Base-by-base conservation (phyloP, 2,329 filamentous ascomycete genomes). In the Cladorrhinum sp. region DNA sequence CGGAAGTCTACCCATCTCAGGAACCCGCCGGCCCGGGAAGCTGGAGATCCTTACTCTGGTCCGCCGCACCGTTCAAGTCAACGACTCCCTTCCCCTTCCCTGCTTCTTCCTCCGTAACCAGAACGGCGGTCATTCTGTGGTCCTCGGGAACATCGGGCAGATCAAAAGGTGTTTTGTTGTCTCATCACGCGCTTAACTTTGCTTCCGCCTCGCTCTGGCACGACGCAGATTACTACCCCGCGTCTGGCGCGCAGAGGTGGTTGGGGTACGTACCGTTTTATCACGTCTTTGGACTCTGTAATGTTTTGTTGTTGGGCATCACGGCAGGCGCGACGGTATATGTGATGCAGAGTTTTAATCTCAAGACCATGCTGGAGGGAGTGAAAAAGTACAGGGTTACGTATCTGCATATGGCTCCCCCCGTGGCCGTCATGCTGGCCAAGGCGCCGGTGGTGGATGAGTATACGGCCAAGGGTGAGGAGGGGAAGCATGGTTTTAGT, bases 141-240 rank as follows among this genome's bases (percentile, higher is more conserved):
- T 78, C 76, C 0, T 86, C 82, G 0, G 82, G 89, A 12, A 90
- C 87, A 0, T 92, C 90, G 0, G 90, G 90, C 1, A 78, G 88
- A 0, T 88, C 89, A 12, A 92, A 92, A 71, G 89, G 89, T 39
- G 89, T 92, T 1, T 82, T 89, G 68, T 85, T 92, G 57, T 86
- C 86, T 1, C 89, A 92, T 71, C 77, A 78, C 60, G 89, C 90
- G 61, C 85, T 79, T 60, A 77, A 88, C 73, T 81, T 89, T 62
- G 79, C 86, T 42, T 85, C 80, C 18, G 69, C 72, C 0, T 75
- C 76, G 1, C 72, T 82, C n/a, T 75, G 79, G 63, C 76, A 80
- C 23, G 77, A 84, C 30, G 82, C 82, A 62, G 76, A 81, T 63
- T 74, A 73, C 58, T 78, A 79, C 66, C 65, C 63, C 18, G 54